Conservation (phyloP, 2,329 filamentous ascomycete species). For the Aspergillus proliferans region DNA sequence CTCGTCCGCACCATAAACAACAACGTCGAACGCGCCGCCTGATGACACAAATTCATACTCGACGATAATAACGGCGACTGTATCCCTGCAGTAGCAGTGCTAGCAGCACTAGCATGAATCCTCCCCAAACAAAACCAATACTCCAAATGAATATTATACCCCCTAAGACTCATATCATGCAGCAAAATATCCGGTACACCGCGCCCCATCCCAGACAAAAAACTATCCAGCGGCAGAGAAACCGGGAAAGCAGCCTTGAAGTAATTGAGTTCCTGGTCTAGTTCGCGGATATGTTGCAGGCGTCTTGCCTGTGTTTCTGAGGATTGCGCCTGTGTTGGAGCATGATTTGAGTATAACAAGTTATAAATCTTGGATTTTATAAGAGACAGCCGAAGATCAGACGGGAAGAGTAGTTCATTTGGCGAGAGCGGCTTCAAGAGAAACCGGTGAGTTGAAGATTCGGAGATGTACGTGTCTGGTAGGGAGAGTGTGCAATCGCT, state of each 20-base stretch:
- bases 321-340: conserved; percentile 3
- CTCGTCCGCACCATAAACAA: conserved; percentile 15
- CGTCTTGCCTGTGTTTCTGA: conserved; percentile 9
- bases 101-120: conserved; percentile 14
- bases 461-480: conserved; percentile 13
- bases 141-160: conserved; percentile 19
- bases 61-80: conserved; percentile 13
- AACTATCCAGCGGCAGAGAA: conserved; percentile 13
- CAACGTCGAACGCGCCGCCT: conserved; percentile 16
- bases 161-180: conserved; percentile 20
- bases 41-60: conserved; percentile 17
- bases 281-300: conserved; percentile 17
- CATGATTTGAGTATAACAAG: conserved; percentile 14
- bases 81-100: background rate
- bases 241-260: conserved; percentile 14
- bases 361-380: conserved; percentile 19
- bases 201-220: conserved; percentile 8
- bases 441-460: conserved; percentile 15
- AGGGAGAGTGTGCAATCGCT: conserved; percentile 18
- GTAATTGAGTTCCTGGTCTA: conserved; percentile 17
- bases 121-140: conserved; percentile 20
- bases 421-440: conserved; percentile 14
- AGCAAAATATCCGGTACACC: conserved; percentile 13
- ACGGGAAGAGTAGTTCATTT: conserved; percentile 18
- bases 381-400: conserved; percentile 17